Evolutionary conservation across 306 rosid genomes (phyloP).

Genomic region (Echinosophora koreensis): DNA sequence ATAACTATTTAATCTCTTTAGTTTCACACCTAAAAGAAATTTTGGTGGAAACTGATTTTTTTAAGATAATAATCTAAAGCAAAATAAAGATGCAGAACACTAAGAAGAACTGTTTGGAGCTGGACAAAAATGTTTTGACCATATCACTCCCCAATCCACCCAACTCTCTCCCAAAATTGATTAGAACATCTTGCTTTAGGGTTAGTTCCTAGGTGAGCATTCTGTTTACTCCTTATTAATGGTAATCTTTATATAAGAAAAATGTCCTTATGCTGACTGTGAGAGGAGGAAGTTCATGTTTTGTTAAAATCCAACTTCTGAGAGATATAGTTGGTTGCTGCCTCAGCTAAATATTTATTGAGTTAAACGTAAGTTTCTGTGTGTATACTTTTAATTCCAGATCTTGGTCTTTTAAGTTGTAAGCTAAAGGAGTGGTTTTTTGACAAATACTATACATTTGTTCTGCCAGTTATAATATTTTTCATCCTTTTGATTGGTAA

Average conservation of each 20-base stretch:
- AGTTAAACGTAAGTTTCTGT: conserved; percentile 4
- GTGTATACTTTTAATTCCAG: neutral
- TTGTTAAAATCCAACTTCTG: conserved; percentile 34
- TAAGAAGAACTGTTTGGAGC: conserved; percentile 21
- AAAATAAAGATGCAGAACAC: conserved; percentile 32
- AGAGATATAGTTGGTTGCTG: conserved; percentile 32
- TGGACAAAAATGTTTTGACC: conserved; percentile 34
- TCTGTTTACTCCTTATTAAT: conserved; percentile 20
- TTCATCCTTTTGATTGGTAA: conserved; percentile 41
- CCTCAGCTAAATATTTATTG: conserved; percentile 19
- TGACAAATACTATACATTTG: neutral
- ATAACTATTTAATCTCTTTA: neutral
- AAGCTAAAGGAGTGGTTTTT: conserved; percentile 32
- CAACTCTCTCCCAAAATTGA: conserved; percentile 28
- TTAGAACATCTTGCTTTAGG: conserved; percentile 1
- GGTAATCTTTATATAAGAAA: conserved; percentile 6
- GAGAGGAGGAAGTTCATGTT: conserved; percentile 35
- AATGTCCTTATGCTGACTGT: conserved; percentile 11
- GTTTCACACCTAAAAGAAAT: conserved; percentile 4
- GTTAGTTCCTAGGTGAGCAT: conserved; percentile 10
- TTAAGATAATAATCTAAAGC: conserved; percentile 6
- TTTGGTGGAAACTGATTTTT: conserved; percentile 8
- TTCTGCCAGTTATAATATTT: conserved; percentile 23
- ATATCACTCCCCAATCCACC: conserved; percentile 12
- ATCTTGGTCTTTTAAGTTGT: conserved; percentile 3